These are phyloP conservation scores for Oryza glaberrima DNA, from an alignment of 176 grass and related monocot genomes.

Conservation along the genomic window DNA sequence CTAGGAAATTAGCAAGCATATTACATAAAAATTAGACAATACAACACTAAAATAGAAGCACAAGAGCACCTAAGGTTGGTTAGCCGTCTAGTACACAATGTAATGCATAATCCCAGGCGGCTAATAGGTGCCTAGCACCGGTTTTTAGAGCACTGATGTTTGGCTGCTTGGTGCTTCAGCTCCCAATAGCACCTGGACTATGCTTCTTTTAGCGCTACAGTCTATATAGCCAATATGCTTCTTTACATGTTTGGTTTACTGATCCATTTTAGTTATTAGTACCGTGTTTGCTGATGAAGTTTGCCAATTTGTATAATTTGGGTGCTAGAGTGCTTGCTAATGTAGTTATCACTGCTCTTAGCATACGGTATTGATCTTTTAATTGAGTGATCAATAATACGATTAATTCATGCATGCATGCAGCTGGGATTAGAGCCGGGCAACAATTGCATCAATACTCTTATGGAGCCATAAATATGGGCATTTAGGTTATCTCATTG, in stretches of 20 bases:
- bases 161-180: neutral
- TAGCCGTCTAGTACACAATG: neutral
- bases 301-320: slow-evolving; percentile 10
- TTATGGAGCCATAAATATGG: neutral
- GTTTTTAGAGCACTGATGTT: neutral
- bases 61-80: neutral
- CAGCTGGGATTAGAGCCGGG: no score
- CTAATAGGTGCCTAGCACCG: neutral
- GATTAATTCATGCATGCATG: no score
- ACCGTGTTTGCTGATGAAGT: neutral
- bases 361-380: neutral
- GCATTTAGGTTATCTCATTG: neutral
- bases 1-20: no score
- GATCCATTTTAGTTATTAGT: neutral
- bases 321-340: slow-evolving; percentile 9
- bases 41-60: neutral
- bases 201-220: neutral
- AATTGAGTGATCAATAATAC: neutral
- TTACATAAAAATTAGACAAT: no score
- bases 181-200: neutral
- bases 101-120: neutral
- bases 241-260: slow-evolving; percentile 7
- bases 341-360: neutral
- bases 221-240: neutral
- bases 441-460: neutral